Evolutionary conservation across 371 early-diverging fungal genomes (phyloP).

Genomic region (Racocetra persica): DNA sequence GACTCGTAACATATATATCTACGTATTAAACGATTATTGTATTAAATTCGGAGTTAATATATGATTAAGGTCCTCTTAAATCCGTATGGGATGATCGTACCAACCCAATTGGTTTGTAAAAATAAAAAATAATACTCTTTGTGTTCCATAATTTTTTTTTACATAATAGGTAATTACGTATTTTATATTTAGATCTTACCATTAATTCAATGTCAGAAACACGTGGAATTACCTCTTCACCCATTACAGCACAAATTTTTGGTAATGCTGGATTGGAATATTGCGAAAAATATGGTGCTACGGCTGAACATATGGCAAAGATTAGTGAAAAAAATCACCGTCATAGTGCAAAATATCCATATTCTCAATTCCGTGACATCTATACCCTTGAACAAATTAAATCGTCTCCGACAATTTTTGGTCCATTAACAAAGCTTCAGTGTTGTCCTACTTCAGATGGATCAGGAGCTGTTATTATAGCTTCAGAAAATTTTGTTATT

Average conservation of each 20-base stretch:
- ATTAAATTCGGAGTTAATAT: neutral
- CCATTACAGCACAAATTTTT: slow-evolving; percentile 78
- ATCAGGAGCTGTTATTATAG: slow-evolving; percentile 71
- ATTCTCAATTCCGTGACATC: slow-evolving; percentile 78
- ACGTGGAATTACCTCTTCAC: slow-evolving; percentile 72
- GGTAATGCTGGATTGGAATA: slow-evolving; percentile 82
- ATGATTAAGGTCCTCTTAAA: slow-evolving; percentile 59
- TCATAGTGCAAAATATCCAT: slow-evolving; percentile 79
- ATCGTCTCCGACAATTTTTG: slow-evolving; percentile 68
- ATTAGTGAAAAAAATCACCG: slow-evolving; percentile 83
- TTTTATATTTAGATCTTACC: slow-evolving; percentile 58
- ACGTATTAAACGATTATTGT: too few relatives aligned
- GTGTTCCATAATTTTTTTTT: neutral
- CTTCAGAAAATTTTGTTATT: slow-evolving; percentile 72
- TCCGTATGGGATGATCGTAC: slow-evolving; percentile 69
- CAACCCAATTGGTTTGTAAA: slow-evolving; percentile 63
- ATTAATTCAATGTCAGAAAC: slow-evolving; percentile 62
- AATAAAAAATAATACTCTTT: neutral
- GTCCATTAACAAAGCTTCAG: slow-evolving; percentile 77
- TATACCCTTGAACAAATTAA: slow-evolving; percentile 74
- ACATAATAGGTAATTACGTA: neutral
- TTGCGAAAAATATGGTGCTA: slow-evolving; percentile 69
- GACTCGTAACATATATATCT: too few relatives aligned
- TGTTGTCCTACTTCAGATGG: slow-evolving; percentile 88
- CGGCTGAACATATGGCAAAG: slow-evolving; percentile 65